A percentile compares a stretch with the other conserved stretches of the same genome.
phyloP scores from a whole-genome alignment of 441 rosid genomes.

The Erodium moschatum region DNA sequence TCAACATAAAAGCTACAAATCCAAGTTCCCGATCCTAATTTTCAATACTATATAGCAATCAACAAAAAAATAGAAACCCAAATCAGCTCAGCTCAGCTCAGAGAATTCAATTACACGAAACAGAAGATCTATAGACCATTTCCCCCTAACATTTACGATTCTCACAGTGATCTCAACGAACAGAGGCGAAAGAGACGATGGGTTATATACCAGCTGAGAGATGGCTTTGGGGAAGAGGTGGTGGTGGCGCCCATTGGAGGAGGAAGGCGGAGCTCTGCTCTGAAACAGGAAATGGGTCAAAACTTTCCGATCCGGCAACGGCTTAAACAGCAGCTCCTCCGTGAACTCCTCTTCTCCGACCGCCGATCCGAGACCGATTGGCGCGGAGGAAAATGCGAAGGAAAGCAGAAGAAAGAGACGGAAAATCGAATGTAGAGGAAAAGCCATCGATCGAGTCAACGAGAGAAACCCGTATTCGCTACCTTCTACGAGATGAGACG shows the following conservation, averaged over 20 bases:
- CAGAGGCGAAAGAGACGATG: neutral
- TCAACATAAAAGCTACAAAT: neutral
- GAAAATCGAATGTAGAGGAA: constrained; percentile 15
- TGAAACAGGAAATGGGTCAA: constrained; percentile 77
- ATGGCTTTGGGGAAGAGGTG: constrained; percentile 93
- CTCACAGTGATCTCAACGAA: too few relatives aligned
- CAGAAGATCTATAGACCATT: neutral
- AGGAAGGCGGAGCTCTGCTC: constrained; percentile 48
- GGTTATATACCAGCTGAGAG: constrained; percentile 62
- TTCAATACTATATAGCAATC: neutral
- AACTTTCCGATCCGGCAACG: constrained; percentile 79
- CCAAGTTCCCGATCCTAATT: neutral
- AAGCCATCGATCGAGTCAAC: constrained; percentile 23
- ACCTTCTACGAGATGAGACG: constrained; percentile 12
- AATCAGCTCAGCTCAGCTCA: neutral
- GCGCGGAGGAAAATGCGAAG: neutral
- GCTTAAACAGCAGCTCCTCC: constrained; percentile 70
- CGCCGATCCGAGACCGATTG: constrained; percentile 28
- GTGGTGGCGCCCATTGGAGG: constrained; percentile 76
- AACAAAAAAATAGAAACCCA: neutral
- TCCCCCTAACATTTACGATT: neutral
- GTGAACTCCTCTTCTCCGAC: constrained; percentile 49
- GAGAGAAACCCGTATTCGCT: neutral
- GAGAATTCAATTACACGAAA: too few relatives aligned
- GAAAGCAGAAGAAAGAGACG: constrained; percentile 14